phyloP scores from a whole-genome alignment of 176 grass and related monocot species.

The Leersia perrieri region DNA sequence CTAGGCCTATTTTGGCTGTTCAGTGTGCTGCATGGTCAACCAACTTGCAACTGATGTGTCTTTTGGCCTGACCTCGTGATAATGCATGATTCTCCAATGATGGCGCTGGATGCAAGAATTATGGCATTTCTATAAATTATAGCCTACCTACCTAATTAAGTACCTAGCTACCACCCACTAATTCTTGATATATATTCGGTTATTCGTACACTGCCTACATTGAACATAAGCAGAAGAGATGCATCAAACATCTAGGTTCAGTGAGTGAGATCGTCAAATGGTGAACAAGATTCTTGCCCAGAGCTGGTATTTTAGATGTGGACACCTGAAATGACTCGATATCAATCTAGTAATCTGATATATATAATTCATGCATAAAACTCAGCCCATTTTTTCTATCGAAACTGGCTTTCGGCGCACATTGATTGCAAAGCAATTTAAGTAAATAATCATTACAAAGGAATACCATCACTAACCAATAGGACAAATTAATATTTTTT shows the following conservation, averaged over 20 bases:
- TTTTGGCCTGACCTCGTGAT: constrained; percentile 1
- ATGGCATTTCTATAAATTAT: background rate
- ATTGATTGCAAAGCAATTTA: background rate
- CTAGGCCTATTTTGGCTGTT: background rate
- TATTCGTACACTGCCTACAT: background rate
- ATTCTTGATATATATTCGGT: background rate
- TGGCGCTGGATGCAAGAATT: background rate
- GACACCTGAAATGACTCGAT: background rate
- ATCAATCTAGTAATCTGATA: background rate
- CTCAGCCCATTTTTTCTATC: background rate
- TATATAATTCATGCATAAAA: no score
- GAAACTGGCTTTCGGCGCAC: constrained; percentile 30
- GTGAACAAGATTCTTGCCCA: background rate
- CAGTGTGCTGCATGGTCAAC: constrained; percentile 27
- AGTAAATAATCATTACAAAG: background rate
- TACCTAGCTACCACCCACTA: background rate
- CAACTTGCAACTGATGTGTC: constrained; percentile 18
- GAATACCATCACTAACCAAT: constrained; percentile 16
- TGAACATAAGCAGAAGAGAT: background rate
- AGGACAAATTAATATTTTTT: constrained; percentile 20
- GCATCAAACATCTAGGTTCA: background rate
- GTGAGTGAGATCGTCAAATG: background rate
- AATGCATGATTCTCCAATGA: constrained; percentile 26
- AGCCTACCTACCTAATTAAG: background rate
- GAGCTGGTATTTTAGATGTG: background rate